phyloP scores from a whole-genome alignment of 768 basidiomycete species.

The Postia placenta region DNA sequence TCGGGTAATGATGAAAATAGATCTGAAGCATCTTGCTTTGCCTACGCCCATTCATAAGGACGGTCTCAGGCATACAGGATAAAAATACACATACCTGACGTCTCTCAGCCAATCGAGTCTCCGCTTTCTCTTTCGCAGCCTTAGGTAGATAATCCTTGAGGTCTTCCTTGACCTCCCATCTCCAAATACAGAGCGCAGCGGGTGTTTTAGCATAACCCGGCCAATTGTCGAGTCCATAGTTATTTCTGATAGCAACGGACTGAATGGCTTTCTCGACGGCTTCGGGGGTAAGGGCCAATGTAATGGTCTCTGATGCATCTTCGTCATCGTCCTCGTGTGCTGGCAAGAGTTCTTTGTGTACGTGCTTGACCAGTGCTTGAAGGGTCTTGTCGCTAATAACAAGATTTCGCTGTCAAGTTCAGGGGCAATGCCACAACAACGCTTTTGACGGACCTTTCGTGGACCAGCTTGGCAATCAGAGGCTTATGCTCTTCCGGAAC shows the following conservation, averaged over 20 bases:
- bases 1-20: conserved; percentile 55
- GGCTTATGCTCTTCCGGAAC: conserved; percentile 69
- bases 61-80: not conserved
- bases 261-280: conserved; percentile 63
- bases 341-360: conserved; percentile 66
- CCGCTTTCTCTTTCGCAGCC: conserved; percentile 55
- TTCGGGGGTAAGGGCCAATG: conserved; percentile 33
- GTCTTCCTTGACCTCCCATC: conserved; percentile 75
- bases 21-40: conserved; percentile 46
- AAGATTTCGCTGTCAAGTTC: not conserved
- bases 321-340: conserved; percentile 54
- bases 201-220: conserved; percentile 46
- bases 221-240: conserved; percentile 68
- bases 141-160: conserved; percentile 62
- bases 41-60: conserved; percentile 31
- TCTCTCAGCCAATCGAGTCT: conserved; percentile 57
- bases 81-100: conserved; percentile 40
- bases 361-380: conserved; percentile 54
- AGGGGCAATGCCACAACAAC: not conserved
- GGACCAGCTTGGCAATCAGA: conserved; percentile 74
- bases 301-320: conserved; percentile 24
- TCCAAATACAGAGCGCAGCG: conserved; percentile 67
- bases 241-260: conserved; percentile 56
- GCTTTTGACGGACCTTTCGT: conserved; percentile 63
- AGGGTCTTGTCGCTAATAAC: conserved; percentile 65